phyloP scores from a whole-genome alignment of 1,284 basidiomycete genomes.

The Ustilago crameri region DNA sequence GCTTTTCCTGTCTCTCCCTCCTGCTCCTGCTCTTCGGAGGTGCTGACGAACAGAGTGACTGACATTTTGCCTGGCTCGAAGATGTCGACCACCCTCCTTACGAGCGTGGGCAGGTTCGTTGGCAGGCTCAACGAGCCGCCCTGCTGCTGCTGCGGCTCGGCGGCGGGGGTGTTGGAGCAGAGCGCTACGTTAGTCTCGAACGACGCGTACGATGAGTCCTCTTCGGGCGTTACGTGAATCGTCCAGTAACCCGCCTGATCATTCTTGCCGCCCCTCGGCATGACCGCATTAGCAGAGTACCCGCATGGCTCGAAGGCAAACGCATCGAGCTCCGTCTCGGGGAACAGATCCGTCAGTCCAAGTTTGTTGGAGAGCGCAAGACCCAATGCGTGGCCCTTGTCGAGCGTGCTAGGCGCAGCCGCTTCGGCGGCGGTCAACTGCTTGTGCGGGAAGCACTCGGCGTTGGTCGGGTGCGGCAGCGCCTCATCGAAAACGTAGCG shows the following conservation, averaged over 20 bases:
- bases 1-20: slow-evolving; percentile 33
- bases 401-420: slow-evolving; percentile 17
- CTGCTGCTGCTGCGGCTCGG: slow-evolving; percentile 61
- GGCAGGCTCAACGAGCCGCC: slow-evolving; percentile 29
- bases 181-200: slow-evolving; percentile 99
- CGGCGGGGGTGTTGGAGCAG: slow-evolving; percentile 48
- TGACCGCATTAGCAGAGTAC: slow-evolving; percentile 92
- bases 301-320: slow-evolving; percentile 96
- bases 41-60: slow-evolving; percentile 89
- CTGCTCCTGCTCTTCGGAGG: slow-evolving; percentile 70
- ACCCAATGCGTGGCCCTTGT: slow-evolving; percentile 74
- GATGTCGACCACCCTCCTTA: slow-evolving; percentile 87
- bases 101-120: slow-evolving; percentile 75
- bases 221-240: slow-evolving; percentile 97
- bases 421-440: slow-evolving; percentile 17
- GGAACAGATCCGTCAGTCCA: slow-evolving; percentile 87
- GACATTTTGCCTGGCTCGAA: slow-evolving; percentile 90
- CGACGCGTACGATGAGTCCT: slow-evolving; percentile 95
- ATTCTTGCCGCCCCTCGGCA: slow-evolving; percentile 44
- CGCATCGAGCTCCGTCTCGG: slow-evolving; percentile 85
- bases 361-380: slow-evolving; percentile 77
- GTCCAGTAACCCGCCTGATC: slow-evolving; percentile 79
- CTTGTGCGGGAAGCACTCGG: slow-evolving; percentile 47
- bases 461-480: slow-evolving; percentile 35
- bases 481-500: slow-evolving; percentile 78